Evolutionary conservation across 805 yeast genomes (phyloP), one percentile per base, ranked within the genome.

Genomic region (Candida pini): DNA sequence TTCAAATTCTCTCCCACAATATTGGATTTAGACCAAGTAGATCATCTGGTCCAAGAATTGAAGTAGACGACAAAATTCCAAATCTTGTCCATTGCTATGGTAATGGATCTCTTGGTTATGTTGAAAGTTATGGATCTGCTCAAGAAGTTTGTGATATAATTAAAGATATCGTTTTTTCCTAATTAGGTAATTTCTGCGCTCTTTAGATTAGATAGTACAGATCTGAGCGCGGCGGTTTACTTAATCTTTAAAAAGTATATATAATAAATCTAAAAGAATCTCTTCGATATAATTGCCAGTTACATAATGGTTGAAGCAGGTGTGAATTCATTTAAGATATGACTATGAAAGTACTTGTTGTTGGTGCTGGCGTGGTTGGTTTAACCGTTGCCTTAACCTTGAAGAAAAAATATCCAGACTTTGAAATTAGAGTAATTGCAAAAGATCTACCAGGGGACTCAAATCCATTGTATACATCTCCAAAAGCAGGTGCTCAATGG

Each of bases 401-500:
- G 13, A 62, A 63, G 2, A 36, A 45, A 43, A 25, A 35, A 17
- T 18, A 56, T 48, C 4, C 51, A 32, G 43, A 47, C 8, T 66
- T 63, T n/a, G 58, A 57, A 13, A 64, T 72, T 12, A 50, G 67
- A 5, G 49, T 72, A 16, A 40, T 71, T 3, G 68, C 68, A 1
- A 58, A 60, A 28, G 62, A 69, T 40, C 48, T 77, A 12, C 84
- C 83, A 0, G 83, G 84, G 2, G 83, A 78, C 33, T 40, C 53
- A n/a, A 65, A 64, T 30, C 26, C 40, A 4, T 63, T 66, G 5
- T 79, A 74, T 48, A 67, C 83, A 1, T 76, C 82, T 0, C 83
- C 84, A 2, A 73, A 66, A 51, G 87, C 85, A 1, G 86, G 87
- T 4, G 87, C 86, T 22, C 76, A 78, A 40, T 79, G 86, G 83